Base-by-base conservation (phyloP, 108 stramenopile genomes). In the Aurantiochytrium sp. region DNA sequence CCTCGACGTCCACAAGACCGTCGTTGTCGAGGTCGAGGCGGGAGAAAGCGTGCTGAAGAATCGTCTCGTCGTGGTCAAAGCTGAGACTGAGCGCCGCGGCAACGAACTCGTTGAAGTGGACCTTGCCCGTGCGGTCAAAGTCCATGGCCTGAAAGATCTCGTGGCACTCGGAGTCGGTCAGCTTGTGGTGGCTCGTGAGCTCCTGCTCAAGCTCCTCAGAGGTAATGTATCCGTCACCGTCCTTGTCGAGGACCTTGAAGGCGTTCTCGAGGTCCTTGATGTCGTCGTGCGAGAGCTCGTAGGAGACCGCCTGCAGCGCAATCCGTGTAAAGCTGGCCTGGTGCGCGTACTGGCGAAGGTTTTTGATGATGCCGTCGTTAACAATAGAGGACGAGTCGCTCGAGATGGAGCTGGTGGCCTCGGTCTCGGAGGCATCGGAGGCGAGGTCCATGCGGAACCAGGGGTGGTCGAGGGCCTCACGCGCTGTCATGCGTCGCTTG, bases 401-500 rank as follows among this genome's bases (percentile, higher is more conserved):
- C 27, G 42, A 41, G 73, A 48, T 48, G 21, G 73, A 81, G 73
- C 73, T 81, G 31, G 68, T 68, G 12, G 45, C 73, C n/a, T 81
- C 73, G 21, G 52, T 32, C 68, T 88, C 86, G 31, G 88, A 87
- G 55, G 8, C 89, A 42, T 89, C 89, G 4, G 85, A 85, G 88
- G 27, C 89, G 24, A 42, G 59, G 6, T 81, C 73, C 39, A 48
- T 3, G 45, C 73, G 22, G 10, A 93, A 69, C 92, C 90, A 90
- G 8, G 90, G 89, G 65, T 92, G 90, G 1, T 86, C 55, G 41
- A 89, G 90, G 15, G 90, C 90, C 89, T 91, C 87, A 4, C 27
- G 30, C 30, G 91, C 91, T 5, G 88, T 90, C 48, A 55, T 45
- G 55, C 91, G 89, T 42, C 53, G 42, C n/a, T 21, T 34, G 22